phyloP scores from a whole-genome alignment of 495 filamentous ascomycete species.

The Thozetella sp. region DNA sequence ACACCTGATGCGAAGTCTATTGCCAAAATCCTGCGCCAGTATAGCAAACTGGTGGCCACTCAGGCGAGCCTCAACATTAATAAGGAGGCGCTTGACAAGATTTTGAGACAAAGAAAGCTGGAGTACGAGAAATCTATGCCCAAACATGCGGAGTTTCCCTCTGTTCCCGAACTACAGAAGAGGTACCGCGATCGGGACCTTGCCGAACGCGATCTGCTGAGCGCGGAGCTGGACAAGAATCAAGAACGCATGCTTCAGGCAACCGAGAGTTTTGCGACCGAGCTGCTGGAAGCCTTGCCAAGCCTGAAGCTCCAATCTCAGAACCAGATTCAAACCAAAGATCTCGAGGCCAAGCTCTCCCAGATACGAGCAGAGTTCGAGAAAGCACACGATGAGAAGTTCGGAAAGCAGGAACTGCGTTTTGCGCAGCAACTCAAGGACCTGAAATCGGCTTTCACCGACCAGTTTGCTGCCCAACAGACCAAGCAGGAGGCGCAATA shows the following conservation, averaged over 20 bases:
- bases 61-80: neutral
- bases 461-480: slow-evolving; percentile 1
- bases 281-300: slow-evolving; percentile 4
- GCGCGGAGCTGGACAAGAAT: slow-evolving; percentile 2
- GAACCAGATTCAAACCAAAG: neutral
- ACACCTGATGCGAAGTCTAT: neutral
- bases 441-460: slow-evolving; percentile 5
- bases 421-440: neutral
- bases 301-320: neutral
- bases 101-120: slow-evolving; percentile 7
- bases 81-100: slow-evolving; percentile 9
- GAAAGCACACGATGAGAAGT: neutral
- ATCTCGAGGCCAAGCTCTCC: slow-evolving; percentile 1
- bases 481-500: neutral
- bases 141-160: slow-evolving; percentile 28
- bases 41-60: neutral
- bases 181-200: slow-evolving; percentile 9
- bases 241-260: neutral
- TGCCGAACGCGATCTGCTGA: neutral
- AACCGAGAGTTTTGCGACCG: slow-evolving; percentile 3
- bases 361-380: neutral
- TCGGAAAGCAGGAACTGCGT: neutral
- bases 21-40: neutral
- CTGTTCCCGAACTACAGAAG: slow-evolving; percentile 26
- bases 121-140: slow-evolving; percentile 21